Evolutionary conservation across 2,329 filamentous ascomycete genomes (phyloP).

Genomic region (Fusarium liriodendri): DNA sequence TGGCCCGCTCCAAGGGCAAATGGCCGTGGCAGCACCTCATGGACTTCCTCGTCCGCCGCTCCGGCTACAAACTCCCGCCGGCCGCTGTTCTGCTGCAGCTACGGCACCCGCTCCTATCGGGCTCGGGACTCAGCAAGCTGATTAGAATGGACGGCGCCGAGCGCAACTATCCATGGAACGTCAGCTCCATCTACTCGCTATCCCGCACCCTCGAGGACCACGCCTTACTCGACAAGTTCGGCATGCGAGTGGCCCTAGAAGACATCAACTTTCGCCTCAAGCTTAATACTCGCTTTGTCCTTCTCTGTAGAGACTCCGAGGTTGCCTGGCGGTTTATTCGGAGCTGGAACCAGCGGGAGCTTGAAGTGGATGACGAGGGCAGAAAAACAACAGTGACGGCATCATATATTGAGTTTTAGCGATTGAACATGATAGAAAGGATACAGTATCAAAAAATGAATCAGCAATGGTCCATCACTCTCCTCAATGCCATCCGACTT

Average conservation of each 20-base stretch:
- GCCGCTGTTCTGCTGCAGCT: constrained; percentile 47
- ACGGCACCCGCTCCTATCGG: constrained; percentile 45
- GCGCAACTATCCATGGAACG: constrained; percentile 25
- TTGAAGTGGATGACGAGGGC: constrained; percentile 33
- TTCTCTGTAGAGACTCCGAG: constrained; percentile 46
- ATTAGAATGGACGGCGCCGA: constrained; percentile 22
- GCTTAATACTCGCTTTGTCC: constrained; percentile 45
- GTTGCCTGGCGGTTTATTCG: constrained; percentile 55
- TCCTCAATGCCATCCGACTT: neutral
- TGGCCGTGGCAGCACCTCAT: constrained; percentile 44
- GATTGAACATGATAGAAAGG: constrained; percentile 20
- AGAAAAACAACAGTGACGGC: constrained; percentile 41
- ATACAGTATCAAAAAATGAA: constrained; percentile 3
- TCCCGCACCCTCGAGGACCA: neutral
- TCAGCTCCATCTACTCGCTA: constrained; percentile 25
- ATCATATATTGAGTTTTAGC: constrained; percentile 50
- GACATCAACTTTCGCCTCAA: constrained; percentile 35
- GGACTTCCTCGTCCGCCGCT: constrained; percentile 30
- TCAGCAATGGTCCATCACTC: constrained; percentile 5
- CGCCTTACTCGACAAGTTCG: neutral
- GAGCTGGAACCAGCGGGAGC: constrained; percentile 53
- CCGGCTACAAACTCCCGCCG: constrained; percentile 41
- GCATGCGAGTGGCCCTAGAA: constrained; percentile 8
- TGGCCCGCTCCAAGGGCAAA: constrained; percentile 34
- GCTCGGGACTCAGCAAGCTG: constrained; percentile 26